Base-by-base conservation (phyloP, 805 yeast genomes). In the Yarrowia deformans region DNA sequence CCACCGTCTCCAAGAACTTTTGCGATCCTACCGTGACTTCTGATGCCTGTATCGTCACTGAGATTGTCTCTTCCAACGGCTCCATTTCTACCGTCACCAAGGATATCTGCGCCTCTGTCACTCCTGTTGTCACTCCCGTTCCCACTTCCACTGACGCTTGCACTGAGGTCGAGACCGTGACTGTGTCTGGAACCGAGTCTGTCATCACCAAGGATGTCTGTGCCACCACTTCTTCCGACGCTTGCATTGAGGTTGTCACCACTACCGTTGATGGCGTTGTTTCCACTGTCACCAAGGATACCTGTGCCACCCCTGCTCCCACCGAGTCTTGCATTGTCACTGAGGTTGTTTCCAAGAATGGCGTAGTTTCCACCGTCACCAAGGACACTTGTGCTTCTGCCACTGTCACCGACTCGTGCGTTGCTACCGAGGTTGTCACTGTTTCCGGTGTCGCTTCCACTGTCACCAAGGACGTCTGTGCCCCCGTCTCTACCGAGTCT, bases 351-450 rank as follows among this genome's bases (percentile, higher is more conserved):
- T 50, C 56, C n/a, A 23, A 23, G 35, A n/a, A 46, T n/a, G 56
- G 56, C 16, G n/a, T 13, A 4, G 29, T 19, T 4, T 34, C 56
- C 14, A 23, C 34, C 8, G 42, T 52, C 10, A 52, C 56, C 42
- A 52, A 52, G 63, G 39, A 56, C 46, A 5, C 18, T 18, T 29
- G 43, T 19, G 60, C 34, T 7, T 37, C 60, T 14, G 18, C 43
- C 18, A 23, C 29, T 23, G 29, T 23, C 29, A 52, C 16, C 42
- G 32, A 4, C n/a, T 9, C 42, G 9, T 7, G 19, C 13, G 5
- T 12, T 9, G 13, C 29, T 18, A 23, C 8, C 16, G 49, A 46
- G 16, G 14, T 18, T n/a, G 16, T 18, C 19, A 43, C 48, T 12
- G 18, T 40, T n/a, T 13, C 14, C 18, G 45, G 45, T 6, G 29